Evolutionary conservation across 257 asterid species (phyloP).

Genomic region (Lycium ferocissimum): DNA sequence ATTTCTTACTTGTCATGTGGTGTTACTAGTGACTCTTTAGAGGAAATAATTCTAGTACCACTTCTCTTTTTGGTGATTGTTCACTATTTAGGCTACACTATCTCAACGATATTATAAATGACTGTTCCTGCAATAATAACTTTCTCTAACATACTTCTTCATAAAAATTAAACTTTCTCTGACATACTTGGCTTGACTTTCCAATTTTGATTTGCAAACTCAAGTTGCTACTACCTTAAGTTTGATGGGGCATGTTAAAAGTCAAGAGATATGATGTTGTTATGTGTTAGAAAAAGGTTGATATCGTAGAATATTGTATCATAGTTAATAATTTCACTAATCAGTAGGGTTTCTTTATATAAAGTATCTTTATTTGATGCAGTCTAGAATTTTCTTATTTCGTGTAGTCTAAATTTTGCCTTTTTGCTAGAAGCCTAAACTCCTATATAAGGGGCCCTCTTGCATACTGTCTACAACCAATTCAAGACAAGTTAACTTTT

Average conservation of each 20-base stretch:
- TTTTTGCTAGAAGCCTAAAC: background rate
- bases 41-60: too few relatives aligned
- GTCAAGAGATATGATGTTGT: background rate
- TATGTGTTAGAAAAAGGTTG: background rate
- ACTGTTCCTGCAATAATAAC: too few relatives aligned
- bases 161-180: background rate
- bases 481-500: constrained; percentile 5
- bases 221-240: background rate
- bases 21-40: too few relatives aligned
- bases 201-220: background rate
- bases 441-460: background rate
- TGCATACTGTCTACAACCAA: background rate
- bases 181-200: background rate
- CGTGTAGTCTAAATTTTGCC: background rate
- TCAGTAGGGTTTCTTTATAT: background rate
- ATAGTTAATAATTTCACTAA: background rate
- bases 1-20: too few relatives aligned
- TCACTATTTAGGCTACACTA: too few relatives aligned
- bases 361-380: background rate
- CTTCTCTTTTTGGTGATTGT: too few relatives aligned
- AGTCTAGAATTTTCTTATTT: background rate
- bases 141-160: too few relatives aligned
- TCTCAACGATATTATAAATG: too few relatives aligned
- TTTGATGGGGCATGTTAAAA: background rate
- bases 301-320: background rate